phyloP scores from a whole-genome alignment of 805 yeast genomes.

The Starmera quercuum region DNA sequence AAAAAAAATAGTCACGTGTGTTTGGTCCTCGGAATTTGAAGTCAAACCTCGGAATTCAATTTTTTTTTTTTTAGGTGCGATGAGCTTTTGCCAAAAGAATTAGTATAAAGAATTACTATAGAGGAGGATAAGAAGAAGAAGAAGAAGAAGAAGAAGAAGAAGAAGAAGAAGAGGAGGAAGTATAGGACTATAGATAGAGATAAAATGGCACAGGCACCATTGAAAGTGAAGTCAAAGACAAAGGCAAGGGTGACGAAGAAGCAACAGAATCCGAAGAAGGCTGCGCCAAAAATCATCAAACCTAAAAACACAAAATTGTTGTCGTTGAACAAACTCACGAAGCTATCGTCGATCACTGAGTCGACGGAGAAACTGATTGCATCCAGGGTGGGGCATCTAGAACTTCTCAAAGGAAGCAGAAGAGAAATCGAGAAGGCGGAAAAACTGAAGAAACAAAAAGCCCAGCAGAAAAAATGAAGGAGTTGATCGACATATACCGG shows the following conservation, averaged over 20 bases:
- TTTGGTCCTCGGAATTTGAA: no score
- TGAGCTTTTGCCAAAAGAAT: no score
- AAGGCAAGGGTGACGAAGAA: constrained; percentile 45
- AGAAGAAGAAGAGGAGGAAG: no score
- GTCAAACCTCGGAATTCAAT: no score
- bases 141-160: no score
- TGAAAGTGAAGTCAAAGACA: constrained; percentile 41
- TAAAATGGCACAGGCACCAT: constrained; percentile 69
- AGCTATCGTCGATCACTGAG: constrained; percentile 40
- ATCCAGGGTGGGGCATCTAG: constrained; percentile 89
- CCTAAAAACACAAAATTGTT: constrained; percentile 53
- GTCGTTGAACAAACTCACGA: constrained; percentile 47
- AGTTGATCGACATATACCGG: no score
- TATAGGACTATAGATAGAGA: no score
- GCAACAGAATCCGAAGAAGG: constrained; percentile 56
- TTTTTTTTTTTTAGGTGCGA: no score
- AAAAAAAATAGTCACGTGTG: no score
- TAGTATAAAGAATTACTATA: no score
- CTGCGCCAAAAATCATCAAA: constrained; percentile 68
- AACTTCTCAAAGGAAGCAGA: constrained; percentile 83
- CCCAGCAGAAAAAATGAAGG: no score
- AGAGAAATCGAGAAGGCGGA: constrained; percentile 65
- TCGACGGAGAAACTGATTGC: constrained; percentile 82
- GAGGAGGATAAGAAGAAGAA: no score
- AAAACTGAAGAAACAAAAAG: constrained; percentile 29